Base-by-base conservation (phyloP, 1,284 basidiomycete genomes). In the Cutaneotrichosporon cavernicola region DNA sequence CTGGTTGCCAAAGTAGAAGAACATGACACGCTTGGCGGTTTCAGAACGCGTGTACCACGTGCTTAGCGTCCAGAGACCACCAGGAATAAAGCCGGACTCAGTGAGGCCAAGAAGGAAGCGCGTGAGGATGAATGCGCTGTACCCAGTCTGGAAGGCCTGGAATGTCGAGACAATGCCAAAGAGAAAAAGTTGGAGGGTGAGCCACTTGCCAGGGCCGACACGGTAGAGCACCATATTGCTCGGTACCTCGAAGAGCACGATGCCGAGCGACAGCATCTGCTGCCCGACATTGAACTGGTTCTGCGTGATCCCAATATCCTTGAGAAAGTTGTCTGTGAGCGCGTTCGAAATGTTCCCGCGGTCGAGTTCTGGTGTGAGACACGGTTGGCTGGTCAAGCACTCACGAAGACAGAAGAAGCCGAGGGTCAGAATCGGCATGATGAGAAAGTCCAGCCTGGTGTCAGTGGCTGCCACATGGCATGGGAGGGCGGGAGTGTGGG, bases 221-320 rank as follows among this genome's bases (percentile, higher is more conserved):
- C 62, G 58, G 62, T 69, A 69, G 2, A 75, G 70, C 13, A 69
- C 58, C 63, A 73, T 64, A 61, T 73, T 72, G 59, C 68, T 67
- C 0, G 73, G 75, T 22, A 76, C 68, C 34, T 76, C 75, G 55
- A 73, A 69, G 4, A 76, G 65, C 5, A 77, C 74, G 40, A 76
- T 77, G 34, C 72, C 72, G 56, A 74, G 65, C 21, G 70, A 75
- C 9, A 77, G 70, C 55, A 76, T 65, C 53, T 71, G 69, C 61
- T 74, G 72, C 1, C 73, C 72, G 58, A 71, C 69, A 65, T 75
- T 75, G 71, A 73, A 74, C 55, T 75, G 70, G 60, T 75, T 62
- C 52, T 74, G 73, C 11, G 49, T 67, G 58, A 76, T 72, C 0
- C 72, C 73, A 21, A 76, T 68, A 51, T 76, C 72, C 38, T 71